Evolutionary conservation across 352 stramenopile genomes (phyloP), one percentile per base, ranked within the genome.

Genomic region (Pythium rhizo-oryzae): DNA sequence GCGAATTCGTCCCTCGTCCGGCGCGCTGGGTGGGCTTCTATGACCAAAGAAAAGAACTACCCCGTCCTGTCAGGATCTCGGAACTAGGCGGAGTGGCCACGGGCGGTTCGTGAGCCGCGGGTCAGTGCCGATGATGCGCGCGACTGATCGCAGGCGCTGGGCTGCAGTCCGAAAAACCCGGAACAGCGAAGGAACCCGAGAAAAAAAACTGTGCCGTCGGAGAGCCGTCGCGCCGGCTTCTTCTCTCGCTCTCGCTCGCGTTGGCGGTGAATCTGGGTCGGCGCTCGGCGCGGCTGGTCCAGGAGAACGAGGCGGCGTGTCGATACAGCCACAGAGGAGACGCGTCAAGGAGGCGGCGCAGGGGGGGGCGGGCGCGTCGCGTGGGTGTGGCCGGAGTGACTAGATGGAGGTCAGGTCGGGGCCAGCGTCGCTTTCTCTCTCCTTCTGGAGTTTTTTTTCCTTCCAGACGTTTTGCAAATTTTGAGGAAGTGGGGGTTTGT

Each of bases 41-140:
- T 15, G 18, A 46, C 12, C 41, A n/a, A 28, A 35, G 18, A 35
- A 56, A 30, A 21, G 13, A 33, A 47, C 30, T 18, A 19, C 53
- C 53, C 30, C 30, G 33, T 59, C 53, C 53, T 19, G 53, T 30
- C 28, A 59, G 53, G 53, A 46, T 59, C 53, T 59, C 53, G 18
- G 30, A 59, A 47, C 53, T 59, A 59, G 53, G 53, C 53, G n/a
- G 57, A 63, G 57, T 63, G 57, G 24, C 57, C 57, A 63, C 57
- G 43, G 23, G 55, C 23, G 54, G 25, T 30, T 56, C 24, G 24
- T 15, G n/a, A 19, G 21, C 21, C 47, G 23, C 47, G 50, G 24
- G 50, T 56, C 50, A 35, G 50, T 56, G 1, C 23, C 13, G 46
- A 44, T 47, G 33, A 33, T 46, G 53, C 1, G 30, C 51, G 53